phyloP scores from a whole-genome alignment of 2,329 filamentous ascomycete species.

The Hypocrella siamensis region DNA sequence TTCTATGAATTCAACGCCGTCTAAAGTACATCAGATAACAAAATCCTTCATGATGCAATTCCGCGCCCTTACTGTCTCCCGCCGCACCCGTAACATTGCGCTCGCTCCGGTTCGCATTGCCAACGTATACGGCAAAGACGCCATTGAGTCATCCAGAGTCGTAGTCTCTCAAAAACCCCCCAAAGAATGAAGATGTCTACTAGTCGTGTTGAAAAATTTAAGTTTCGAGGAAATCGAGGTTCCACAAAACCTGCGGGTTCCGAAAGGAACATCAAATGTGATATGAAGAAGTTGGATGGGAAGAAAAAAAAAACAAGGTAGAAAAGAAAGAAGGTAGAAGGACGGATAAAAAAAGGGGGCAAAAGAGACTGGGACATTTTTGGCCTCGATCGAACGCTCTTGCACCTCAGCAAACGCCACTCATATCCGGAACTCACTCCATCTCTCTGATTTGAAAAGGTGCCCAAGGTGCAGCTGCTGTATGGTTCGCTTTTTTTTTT shows the following conservation, averaged over 20 bases:
- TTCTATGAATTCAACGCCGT: conserved; percentile 21
- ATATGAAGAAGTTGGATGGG: background rate
- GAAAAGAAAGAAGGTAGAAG: background rate
- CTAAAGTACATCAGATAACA: conserved; percentile 26
- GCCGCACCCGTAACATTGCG: conserved; percentile 18
- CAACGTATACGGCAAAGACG: conserved; percentile 16
- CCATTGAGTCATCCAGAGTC: conserved; percentile 3
- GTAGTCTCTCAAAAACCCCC: background rate
- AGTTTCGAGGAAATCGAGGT: too few relatives aligned
- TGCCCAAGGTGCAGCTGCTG: too few relatives aligned
- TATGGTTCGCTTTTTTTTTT: too few relatives aligned
- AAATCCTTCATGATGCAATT: conserved; percentile 18
- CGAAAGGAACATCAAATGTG: too few relatives aligned
- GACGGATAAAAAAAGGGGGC: too few relatives aligned
- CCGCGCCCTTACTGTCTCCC: conserved; percentile 11
- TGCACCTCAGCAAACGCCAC: too few relatives aligned
- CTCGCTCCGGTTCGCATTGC: conserved; percentile 7
- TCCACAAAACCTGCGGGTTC: background rate
- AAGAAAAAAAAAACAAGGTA: background rate
- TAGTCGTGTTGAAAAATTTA: too few relatives aligned
- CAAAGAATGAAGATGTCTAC: too few relatives aligned
- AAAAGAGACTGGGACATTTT: too few relatives aligned
- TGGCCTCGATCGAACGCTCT: too few relatives aligned
- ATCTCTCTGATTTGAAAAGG: too few relatives aligned
- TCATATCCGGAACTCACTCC: too few relatives aligned